A percentile compares a stretch with the other conserved stretches of the same genome.
Conservation (phyloP, 768 basidiomycete genomes). For the Boletus vermiculosoides region DNA sequence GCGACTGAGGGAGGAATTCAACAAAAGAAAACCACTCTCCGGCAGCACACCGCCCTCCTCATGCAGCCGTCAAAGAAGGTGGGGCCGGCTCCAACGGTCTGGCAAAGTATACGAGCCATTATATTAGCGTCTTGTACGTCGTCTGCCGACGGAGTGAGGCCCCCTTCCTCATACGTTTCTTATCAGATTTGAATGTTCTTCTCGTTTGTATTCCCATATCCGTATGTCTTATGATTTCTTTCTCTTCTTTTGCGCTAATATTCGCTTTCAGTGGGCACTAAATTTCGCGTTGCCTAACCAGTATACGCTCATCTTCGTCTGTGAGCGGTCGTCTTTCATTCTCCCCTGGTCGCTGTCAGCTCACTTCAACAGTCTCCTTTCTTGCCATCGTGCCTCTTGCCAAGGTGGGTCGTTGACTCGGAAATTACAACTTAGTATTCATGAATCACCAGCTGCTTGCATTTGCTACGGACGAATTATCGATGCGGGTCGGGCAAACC, state of each 20-base stretch:
- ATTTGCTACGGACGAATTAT: conserved; percentile 84
- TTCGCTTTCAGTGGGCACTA: conserved; percentile 61
- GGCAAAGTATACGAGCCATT: conserved; percentile 52
- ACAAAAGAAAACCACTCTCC: conserved; percentile 12
- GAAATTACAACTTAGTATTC: not conserved
- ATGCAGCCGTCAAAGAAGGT: conserved; percentile 37
- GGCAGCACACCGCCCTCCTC: conserved; percentile 29
- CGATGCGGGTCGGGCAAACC: conserved; percentile 79
- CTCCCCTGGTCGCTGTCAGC: not conserved
- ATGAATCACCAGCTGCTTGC: conserved; percentile 55
- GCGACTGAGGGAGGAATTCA: not conserved
- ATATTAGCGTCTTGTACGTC: conserved; percentile 56
- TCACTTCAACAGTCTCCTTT: conserved; percentile 57
- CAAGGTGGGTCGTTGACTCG: conserved; percentile 44
- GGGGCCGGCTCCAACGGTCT: conserved; percentile 44
- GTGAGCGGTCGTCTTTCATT: conserved; percentile 42
- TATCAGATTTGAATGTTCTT: conserved; percentile 66
- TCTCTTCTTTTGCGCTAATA: not conserved
- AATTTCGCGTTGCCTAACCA: conserved; percentile 53
- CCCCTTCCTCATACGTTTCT: conserved; percentile 2
- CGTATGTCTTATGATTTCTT: conserved; percentile 33
- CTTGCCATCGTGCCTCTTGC: conserved; percentile 83
- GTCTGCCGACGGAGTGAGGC: not conserved
- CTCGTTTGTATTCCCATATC: conserved; percentile 72
- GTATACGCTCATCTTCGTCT: conserved; percentile 69